A percentile compares a stretch with the other conserved stretches of the same genome.
Evolutionary conservation across 371 early-diverging fungal species (phyloP).

Genomic region (Apophysomyces trapeziformis): DNA sequence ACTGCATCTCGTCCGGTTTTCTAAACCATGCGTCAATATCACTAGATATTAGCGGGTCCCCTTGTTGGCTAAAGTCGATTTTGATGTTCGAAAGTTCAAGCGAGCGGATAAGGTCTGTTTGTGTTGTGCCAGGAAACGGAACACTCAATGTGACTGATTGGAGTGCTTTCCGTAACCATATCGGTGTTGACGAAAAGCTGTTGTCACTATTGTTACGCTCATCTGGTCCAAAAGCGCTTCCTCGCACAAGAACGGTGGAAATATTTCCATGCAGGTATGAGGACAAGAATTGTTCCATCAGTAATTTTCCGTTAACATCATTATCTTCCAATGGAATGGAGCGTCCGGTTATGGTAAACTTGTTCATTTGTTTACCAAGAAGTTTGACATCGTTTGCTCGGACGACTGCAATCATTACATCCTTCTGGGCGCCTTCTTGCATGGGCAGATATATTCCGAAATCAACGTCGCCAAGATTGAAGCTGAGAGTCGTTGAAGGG

Average conservation of each 20-base stretch:
- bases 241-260: slow-evolving; percentile 39
- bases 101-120: slow-evolving; percentile 45
- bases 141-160: slow-evolving; percentile 32
- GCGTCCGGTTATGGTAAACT: slow-evolving; percentile 47
- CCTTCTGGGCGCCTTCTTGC: slow-evolving; percentile 21
- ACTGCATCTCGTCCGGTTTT: slow-evolving; percentile 49
- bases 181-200: slow-evolving; percentile 23
- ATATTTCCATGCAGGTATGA: slow-evolving; percentile 46
- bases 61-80: slow-evolving; percentile 42
- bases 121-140: slow-evolving; percentile 51
- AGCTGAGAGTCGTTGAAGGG: slow-evolving; percentile 46
- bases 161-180: slow-evolving; percentile 49
- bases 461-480: slow-evolving; percentile 48
- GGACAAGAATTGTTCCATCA: slow-evolving; percentile 42
- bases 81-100: slow-evolving; percentile 39
- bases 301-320: slow-evolving; percentile 18
- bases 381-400: slow-evolving; percentile 41
- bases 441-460: slow-evolving; percentile 48
- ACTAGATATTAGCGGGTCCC: slow-evolving; percentile 39
- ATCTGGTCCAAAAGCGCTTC: slow-evolving; percentile 42
- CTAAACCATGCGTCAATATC: slow-evolving; percentile 39
- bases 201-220: neutral
- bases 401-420: slow-evolving; percentile 47
- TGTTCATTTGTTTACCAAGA: slow-evolving; percentile 39
- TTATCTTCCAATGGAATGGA: slow-evolving; percentile 33